Conservation (phyloP, 148 eudicot species). For the Cornus kousa region DNA sequence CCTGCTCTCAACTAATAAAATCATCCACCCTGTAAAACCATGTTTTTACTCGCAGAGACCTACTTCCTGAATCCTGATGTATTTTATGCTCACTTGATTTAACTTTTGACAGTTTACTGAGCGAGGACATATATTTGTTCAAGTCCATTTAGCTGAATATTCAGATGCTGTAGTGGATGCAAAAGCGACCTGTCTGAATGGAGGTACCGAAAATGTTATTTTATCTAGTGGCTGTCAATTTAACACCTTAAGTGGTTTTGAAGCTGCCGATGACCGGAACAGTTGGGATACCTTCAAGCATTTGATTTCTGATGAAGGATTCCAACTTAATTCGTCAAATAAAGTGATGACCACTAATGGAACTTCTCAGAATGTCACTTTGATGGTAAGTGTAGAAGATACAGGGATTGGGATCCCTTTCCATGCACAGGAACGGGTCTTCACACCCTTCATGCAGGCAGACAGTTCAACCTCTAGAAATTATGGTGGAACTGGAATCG, state of each 20-base stretch:
- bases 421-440: slow-evolving; percentile 59
- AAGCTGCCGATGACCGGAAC: slow-evolving; percentile 50
- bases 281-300: slow-evolving; percentile 44
- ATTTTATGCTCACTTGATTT: background rate
- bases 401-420: slow-evolving; percentile 72
- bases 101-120: slow-evolving; percentile 53
- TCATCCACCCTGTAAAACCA: too few relatives aligned
- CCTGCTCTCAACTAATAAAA: too few relatives aligned
- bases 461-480: slow-evolving; percentile 73
- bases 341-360: slow-evolving; percentile 17
- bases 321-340: slow-evolving; percentile 12
- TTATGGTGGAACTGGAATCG: slow-evolving; percentile 79
- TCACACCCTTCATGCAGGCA: slow-evolving; percentile 73
- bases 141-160: slow-evolving; percentile 53
- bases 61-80: background rate
- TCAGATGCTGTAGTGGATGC: slow-evolving; percentile 26
- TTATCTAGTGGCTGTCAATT: slow-evolving; percentile 24
- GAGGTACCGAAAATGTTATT: slow-evolving; percentile 24
- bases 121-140: slow-evolving; percentile 64
- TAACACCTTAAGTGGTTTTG: slow-evolving; percentile 54
- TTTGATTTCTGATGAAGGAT: slow-evolving; percentile 36
- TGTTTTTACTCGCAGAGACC: background rate
- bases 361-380: slow-evolving; percentile 31
- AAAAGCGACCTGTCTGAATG: slow-evolving; percentile 30
- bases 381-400: slow-evolving; percentile 60